Conservation (phyloP, 2,329 filamentous ascomycete genomes). For the Penicillium sp. region DNA sequence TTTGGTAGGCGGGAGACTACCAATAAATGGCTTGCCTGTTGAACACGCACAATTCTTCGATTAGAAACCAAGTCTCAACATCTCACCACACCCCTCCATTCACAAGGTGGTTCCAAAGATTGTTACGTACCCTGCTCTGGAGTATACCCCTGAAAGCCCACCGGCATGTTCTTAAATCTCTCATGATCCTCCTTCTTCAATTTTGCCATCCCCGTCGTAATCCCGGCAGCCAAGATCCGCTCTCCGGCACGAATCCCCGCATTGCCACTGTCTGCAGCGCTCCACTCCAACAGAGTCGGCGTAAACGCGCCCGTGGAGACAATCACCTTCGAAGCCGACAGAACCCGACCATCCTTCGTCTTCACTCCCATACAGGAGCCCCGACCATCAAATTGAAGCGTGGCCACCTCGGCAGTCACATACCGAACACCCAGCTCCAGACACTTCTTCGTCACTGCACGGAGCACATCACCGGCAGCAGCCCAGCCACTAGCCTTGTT, state of each 20-base stretch:
- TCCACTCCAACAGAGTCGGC: constrained; percentile 38
- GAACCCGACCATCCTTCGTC: constrained; percentile 17
- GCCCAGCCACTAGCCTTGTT: constrained; percentile 59
- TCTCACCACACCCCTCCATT: too few species aligned
- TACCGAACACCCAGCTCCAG: constrained; percentile 56
- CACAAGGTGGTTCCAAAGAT: too few species aligned
- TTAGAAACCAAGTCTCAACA: too few species aligned
- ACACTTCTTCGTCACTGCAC: constrained; percentile 49
- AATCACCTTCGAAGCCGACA: constrained; percentile 25
- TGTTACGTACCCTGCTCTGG: constrained; percentile 25
- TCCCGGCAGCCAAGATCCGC: constrained; percentile 44
- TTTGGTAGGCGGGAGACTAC: constrained; percentile 51
- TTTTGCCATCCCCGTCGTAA: constrained; percentile 44
- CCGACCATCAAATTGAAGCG: constrained; percentile 44
- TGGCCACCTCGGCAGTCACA: constrained; percentile 38
- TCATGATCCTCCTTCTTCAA: constrained; percentile 35
- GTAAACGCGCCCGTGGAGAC: constrained; percentile 31
- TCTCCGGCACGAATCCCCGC: constrained; percentile 46
- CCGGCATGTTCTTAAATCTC: constrained; percentile 39
- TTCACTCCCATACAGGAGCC: constrained; percentile 35
- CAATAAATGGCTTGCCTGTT: constrained; percentile 50
- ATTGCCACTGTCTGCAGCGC: constrained; percentile 36
- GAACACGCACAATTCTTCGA: constrained; percentile 9
- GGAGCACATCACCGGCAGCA: constrained; percentile 54
- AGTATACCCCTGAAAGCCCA: constrained; percentile 43